phyloP scores from a whole-genome alignment of 2,329 filamentous ascomycete species.

The Pyrenochaeta sp. region DNA sequence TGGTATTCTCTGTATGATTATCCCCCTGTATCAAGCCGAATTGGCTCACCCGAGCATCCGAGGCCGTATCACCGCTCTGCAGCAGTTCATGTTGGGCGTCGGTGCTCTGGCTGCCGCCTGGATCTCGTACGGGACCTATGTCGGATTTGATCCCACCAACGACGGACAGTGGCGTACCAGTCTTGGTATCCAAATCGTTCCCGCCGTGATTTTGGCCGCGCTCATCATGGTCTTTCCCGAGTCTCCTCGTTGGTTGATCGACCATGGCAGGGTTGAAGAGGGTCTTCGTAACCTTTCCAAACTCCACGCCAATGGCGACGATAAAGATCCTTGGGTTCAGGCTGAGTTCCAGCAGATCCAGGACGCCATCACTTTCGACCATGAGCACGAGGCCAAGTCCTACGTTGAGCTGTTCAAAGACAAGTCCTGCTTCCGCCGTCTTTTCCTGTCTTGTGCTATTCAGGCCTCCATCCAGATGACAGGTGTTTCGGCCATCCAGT shows the following conservation, averaged over 20 bases:
- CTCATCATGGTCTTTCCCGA: slow-evolving; percentile 79
- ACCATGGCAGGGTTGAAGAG: slow-evolving; percentile 69
- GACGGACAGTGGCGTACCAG: slow-evolving; percentile 67
- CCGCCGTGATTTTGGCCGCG: slow-evolving; percentile 68
- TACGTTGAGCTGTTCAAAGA: slow-evolving; percentile 73
- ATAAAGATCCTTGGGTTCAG: slow-evolving; percentile 71
- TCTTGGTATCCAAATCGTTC: slow-evolving; percentile 74
- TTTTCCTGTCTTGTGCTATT: slow-evolving; percentile 73
- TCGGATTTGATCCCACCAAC: slow-evolving; percentile 56
- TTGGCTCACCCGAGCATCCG: slow-evolving; percentile 80
- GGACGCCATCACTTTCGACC: slow-evolving; percentile 70
- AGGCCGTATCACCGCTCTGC: slow-evolving; percentile 75
- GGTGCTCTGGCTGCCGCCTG: slow-evolving; percentile 76
- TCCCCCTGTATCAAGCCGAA: slow-evolving; percentile 80
- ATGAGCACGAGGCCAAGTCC: slow-evolving; percentile 73
- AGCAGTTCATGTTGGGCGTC: slow-evolving; percentile 84
- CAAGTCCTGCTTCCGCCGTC: slow-evolving; percentile 71
- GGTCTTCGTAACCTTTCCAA: slow-evolving; percentile 72
- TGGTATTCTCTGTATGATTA: slow-evolving; percentile 68
- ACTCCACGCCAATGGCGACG: slow-evolving; percentile 73
- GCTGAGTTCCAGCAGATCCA: slow-evolving; percentile 77
- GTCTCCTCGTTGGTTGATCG: slow-evolving; percentile 73
- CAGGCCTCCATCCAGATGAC: slow-evolving; percentile 81
- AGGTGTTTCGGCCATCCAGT: slow-evolving; percentile 70
- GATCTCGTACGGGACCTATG: slow-evolving; percentile 73